Evolutionary conservation across 2,329 filamentous ascomycete species (phyloP).

Genomic region (Trichoderma hamatum): DNA sequence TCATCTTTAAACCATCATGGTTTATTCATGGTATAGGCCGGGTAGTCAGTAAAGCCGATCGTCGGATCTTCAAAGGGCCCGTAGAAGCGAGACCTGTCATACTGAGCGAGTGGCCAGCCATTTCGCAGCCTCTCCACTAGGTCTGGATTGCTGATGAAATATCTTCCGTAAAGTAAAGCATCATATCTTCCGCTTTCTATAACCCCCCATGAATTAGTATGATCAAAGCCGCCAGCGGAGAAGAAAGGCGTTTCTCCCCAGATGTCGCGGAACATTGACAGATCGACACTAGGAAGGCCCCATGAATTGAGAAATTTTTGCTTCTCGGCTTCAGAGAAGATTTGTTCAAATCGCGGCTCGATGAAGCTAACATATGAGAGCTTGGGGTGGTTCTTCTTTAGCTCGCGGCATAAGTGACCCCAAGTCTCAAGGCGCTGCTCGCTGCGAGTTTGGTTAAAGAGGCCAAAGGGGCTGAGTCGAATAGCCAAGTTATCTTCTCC

Average conservation of each 20-base stretch:
- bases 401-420: constrained; percentile 50
- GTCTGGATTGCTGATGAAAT: constrained; percentile 55
- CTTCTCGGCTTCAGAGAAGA: constrained; percentile 53
- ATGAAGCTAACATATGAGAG: constrained; percentile 60
- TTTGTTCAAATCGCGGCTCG: constrained; percentile 58
- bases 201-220: constrained; percentile 53
- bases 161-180: constrained; percentile 50
- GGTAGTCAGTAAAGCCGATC: constrained; percentile 44
- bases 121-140: constrained; percentile 48
- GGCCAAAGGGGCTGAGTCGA: constrained; percentile 51
- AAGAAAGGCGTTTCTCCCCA: constrained; percentile 58
- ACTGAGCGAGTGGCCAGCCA: constrained; percentile 44
- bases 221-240: constrained; percentile 57
- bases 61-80: constrained; percentile 41
- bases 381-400: constrained; percentile 48
- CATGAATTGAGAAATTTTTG: constrained; percentile 52
- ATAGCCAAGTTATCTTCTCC: constrained; percentile 51
- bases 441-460: constrained; percentile 56
- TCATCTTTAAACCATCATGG: not conserved
- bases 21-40: constrained; percentile 16
- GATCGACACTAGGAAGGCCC: constrained; percentile 49
- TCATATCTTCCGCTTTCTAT: constrained; percentile 49
- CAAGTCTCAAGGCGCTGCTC: constrained; percentile 58
- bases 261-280: constrained; percentile 54
- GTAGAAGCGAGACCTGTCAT: constrained; percentile 51